Evolutionary conservation across 2,329 filamentous ascomycete genomes (phyloP).

Genomic region (Pleoardoris graminearum): DNA sequence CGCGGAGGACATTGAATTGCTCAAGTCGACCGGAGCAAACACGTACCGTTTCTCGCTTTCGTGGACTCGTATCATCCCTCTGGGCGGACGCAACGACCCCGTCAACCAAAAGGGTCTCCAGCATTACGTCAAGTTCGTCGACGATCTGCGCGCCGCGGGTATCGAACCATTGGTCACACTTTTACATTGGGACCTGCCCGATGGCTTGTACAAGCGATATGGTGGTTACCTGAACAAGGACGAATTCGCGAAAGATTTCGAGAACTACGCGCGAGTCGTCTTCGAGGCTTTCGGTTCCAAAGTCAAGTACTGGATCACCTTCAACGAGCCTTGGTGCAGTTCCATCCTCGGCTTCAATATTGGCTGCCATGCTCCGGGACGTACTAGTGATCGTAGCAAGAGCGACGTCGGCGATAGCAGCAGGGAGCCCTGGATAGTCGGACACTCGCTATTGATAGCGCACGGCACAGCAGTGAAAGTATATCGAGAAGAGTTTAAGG

Average conservation of each 20-base stretch:
- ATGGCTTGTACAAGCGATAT: slow-evolving; percentile 77
- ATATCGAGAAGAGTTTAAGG: slow-evolving; percentile 82
- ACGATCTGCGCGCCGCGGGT: slow-evolving; percentile 74
- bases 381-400: slow-evolving; percentile 73
- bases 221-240: slow-evolving; percentile 77
- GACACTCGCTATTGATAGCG: slow-evolving; percentile 77
- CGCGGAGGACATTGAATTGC: slow-evolving; percentile 73
- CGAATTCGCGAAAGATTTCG: slow-evolving; percentile 82
- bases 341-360: slow-evolving; percentile 78
- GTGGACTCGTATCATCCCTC: slow-evolving; percentile 80
- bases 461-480: slow-evolving; percentile 80
- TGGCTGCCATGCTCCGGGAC: slow-evolving; percentile 80
- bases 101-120: slow-evolving; percentile 77
- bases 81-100: slow-evolving; percentile 81
- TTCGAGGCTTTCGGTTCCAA: slow-evolving; percentile 73
- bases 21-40: slow-evolving; percentile 73
- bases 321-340: slow-evolving; percentile 89
- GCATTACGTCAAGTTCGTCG: slow-evolving; percentile 77
- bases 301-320: slow-evolving; percentile 87
- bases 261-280: slow-evolving; percentile 74
- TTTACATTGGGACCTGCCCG: slow-evolving; percentile 86
- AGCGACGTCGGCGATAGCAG: slow-evolving; percentile 72
- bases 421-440: slow-evolving; percentile 80
- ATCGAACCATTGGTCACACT: slow-evolving; percentile 83
- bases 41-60: slow-evolving; percentile 85